Conservation (phyloP, 148 eudicot genomes). For the Arbutus unedo region DNA sequence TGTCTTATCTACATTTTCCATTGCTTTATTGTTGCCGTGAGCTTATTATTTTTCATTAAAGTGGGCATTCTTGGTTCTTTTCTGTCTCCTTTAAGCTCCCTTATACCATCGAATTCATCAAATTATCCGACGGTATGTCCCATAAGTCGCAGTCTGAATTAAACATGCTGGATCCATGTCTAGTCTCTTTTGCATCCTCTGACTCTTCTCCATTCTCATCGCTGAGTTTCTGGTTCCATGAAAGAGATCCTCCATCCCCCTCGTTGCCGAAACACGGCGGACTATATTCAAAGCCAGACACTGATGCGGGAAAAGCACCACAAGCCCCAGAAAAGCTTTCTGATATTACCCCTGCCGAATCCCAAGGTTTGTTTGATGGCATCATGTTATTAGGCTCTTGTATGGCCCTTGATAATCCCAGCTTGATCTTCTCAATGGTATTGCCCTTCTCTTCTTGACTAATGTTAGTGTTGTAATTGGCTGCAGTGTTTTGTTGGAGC, state of each 20-base stretch:
- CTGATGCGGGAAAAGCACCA: slow-evolving; percentile 24
- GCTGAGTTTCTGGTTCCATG: slow-evolving; percentile 68
- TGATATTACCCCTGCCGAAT: slow-evolving; percentile 32
- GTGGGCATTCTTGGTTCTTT: not conserved
- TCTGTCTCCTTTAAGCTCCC: not conserved
- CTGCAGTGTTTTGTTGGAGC: slow-evolving; percentile 34
- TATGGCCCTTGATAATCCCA: slow-evolving; percentile 73
- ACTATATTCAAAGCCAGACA: slow-evolving; percentile 48
- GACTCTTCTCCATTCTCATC: slow-evolving; percentile 52
- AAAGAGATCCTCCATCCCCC: slow-evolving; percentile 52
- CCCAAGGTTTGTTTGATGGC: slow-evolving; percentile 58
- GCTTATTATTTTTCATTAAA: slow-evolving; percentile 28
- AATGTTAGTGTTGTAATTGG: slow-evolving; percentile 14
- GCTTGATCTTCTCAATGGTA: slow-evolving; percentile 65
- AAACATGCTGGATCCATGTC: slow-evolving; percentile 45
- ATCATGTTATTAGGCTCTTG: slow-evolving; percentile 58
- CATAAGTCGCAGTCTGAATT: slow-evolving; percentile 69
- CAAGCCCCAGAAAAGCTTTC: slow-evolving; percentile 26
- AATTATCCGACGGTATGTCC: slow-evolving; percentile 84
- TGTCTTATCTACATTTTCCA: slow-evolving; percentile 29
- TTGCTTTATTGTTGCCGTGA: slow-evolving; percentile 21
- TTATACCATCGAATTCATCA: slow-evolving; percentile 59
- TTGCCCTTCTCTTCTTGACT: slow-evolving; percentile 50
- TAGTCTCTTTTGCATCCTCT: slow-evolving; percentile 44
- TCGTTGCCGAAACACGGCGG: slow-evolving; percentile 39